A percentile compares a stretch with the other conserved stretches of the same genome.
Evolutionary conservation across 768 basidiomycete genomes (phyloP).

Genomic region (Hygrophorus russula): DNA sequence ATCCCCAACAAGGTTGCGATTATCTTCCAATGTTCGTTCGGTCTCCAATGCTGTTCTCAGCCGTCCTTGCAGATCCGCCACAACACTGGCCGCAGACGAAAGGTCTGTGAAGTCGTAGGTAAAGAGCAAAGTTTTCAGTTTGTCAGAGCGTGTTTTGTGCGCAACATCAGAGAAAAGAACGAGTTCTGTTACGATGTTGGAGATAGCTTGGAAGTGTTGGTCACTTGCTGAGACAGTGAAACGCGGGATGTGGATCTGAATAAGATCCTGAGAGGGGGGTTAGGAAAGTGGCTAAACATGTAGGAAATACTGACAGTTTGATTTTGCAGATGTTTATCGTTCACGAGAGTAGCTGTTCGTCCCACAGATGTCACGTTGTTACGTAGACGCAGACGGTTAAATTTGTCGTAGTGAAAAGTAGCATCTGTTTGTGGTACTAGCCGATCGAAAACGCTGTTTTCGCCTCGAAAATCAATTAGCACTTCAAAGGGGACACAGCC

Average conservation of each 20-base stretch:
- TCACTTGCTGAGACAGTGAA: constrained; percentile 82
- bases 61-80: constrained; percentile 60
- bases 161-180: constrained; percentile 84
- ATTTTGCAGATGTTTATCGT: constrained; percentile 43
- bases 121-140: constrained; percentile 72
- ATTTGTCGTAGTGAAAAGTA: constrained; percentile 83
- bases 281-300: background rate
- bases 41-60: constrained; percentile 56
- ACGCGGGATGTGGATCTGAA: constrained; percentile 71
- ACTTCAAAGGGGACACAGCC: constrained; percentile 82
- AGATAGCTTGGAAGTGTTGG: constrained; percentile 74
- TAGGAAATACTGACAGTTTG: constrained; percentile 38
- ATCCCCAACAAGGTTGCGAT: constrained; percentile 28
- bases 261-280: constrained; percentile 51
- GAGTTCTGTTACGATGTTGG: constrained; percentile 77
- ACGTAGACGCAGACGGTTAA: constrained; percentile 80
- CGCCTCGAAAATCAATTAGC: constrained; percentile 73
- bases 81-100: constrained; percentile 55
- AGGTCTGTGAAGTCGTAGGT: constrained; percentile 84
- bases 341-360: constrained; percentile 19
- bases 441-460: constrained; percentile 76
- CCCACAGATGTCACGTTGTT: constrained; percentile 51
- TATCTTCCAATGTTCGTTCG: constrained; percentile 26
- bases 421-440: constrained; percentile 85
- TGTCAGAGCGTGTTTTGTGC: constrained; percentile 67